Base-by-base conservation (phyloP, 495 filamentous ascomycete genomes). In the Daldinia childiae region DNA sequence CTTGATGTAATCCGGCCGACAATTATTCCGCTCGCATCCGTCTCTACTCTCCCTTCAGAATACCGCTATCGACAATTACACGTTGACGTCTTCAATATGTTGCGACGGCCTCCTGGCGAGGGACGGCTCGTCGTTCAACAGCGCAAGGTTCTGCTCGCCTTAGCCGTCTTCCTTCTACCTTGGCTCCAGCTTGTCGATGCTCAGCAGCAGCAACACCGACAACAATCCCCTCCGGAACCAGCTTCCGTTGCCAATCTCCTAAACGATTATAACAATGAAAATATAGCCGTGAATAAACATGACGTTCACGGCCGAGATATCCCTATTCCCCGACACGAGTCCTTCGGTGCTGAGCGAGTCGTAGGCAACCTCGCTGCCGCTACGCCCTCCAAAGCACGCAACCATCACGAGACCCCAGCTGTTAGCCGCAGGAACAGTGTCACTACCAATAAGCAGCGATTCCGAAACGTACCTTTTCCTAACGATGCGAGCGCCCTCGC, bases 401-500 rank as follows among this genome's bases (percentile, higher is more conserved):
- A 74, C 68, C 55, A 48, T 61, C 55, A 68, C 45, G 69, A 65
- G 62, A 66, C 63, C 17, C 27, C 58, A n/a, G 17, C 60, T 51
- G 17, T 48, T 45, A 58, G 65, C 56, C 75, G 62, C 64, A 65
- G 43, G 58, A 69, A 66, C 36, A 56, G 64, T 32, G 58, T 68
- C 58, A 58, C 60, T 41, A 39, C 68, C n/a, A 62, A 78, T 58
- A 83, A 77, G 75, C 74, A 84, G 70, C 74, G 74, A 58, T 77
- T 79, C 74, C 76, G 80, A 72, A 75, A 82, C 64, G 69, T 76
- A 64, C 71, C 72, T 73, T 76, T 80, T 79, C 83, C 87, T 82
- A 84, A 88, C 84, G 91, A 95, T 90, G 92, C 88, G 92, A 92
- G 93, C 92, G 93, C 93, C 91, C 89, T 93, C 83, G 89, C 91